These are phyloP conservation scores for Betula pendula DNA, from an alignment of 306 rosid species.

Conservation along the genomic window DNA sequence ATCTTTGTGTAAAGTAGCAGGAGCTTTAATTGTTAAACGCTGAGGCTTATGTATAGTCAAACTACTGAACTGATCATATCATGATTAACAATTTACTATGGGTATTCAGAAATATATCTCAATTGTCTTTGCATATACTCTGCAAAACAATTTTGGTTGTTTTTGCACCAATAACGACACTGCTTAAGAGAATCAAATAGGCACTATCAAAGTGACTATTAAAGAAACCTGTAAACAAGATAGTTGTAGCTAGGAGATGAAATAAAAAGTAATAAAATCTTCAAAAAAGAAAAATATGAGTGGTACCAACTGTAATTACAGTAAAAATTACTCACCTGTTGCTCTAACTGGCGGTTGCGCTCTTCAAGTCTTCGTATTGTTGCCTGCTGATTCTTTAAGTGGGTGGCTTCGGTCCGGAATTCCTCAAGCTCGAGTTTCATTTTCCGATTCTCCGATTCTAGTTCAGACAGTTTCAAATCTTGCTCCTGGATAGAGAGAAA, in stretches of 20 bases:
- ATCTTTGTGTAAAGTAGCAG: background rate
- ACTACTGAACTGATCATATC: background rate
- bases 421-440: constrained; percentile 99
- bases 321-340: constrained; percentile 59
- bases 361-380: constrained; percentile 97
- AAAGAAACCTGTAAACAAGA: background rate
- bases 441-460: constrained; percentile 92
- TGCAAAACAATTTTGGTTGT: background rate
- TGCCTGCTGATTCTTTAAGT: constrained; percentile 98
- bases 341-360: constrained; percentile 92
- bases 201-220: background rate
- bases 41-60: background rate
- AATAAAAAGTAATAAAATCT: background rate
- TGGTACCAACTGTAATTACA: constrained; percentile 25
- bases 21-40: background rate
- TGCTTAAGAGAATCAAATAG: background rate
- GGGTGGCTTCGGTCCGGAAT: constrained; percentile 95
- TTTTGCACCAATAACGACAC: background rate
- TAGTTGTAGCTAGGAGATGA: background rate
- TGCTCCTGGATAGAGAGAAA: constrained; percentile 65
- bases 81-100: background rate
- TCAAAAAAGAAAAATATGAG: background rate
- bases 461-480: constrained; percentile 80
- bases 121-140: background rate
- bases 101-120: background rate